Evolutionary conservation across 805 yeast genomes (phyloP).

Genomic region (Wickerhamiella allomyrinae): DNA sequence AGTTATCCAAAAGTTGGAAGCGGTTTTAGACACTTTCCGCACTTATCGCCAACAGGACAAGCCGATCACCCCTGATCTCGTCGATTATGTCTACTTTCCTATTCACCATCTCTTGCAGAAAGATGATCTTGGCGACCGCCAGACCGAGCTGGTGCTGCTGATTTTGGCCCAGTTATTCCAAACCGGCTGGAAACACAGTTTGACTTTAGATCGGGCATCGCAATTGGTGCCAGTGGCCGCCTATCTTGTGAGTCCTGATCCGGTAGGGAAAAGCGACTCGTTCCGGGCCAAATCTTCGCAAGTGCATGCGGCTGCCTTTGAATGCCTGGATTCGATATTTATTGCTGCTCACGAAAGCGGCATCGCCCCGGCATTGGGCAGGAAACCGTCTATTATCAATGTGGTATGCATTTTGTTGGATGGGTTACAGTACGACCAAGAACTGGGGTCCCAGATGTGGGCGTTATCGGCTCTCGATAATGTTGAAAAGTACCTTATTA

Average conservation of each 20-base stretch:
- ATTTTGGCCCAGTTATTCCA: constrained; percentile 32
- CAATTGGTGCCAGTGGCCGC: constrained; percentile 17
- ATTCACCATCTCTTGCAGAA: constrained; percentile 39
- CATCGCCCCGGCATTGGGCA: constrained; percentile 7
- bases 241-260: constrained; percentile 17
- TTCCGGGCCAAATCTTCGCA: constrained; percentile 13
- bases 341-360: constrained; percentile 9
- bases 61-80: constrained; percentile 21
- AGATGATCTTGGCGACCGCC: constrained; percentile 31
- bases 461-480: constrained; percentile 12
- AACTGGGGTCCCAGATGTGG: constrained; percentile 13
- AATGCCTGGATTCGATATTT: constrained; percentile 15
- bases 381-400: constrained; percentile 17
- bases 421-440: constrained; percentile 11
- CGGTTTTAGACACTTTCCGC: neutral
- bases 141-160: constrained; percentile 33
- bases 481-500: constrained; percentile 3
- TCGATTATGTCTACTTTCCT: constrained; percentile 52
- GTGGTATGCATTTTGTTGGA: constrained; percentile 11
- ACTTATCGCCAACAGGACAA: neutral
- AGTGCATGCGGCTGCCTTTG: constrained; percentile 19
- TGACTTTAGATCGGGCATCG: constrained; percentile 15
- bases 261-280: constrained; percentile 7
- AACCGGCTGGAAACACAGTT: constrained; percentile 9
- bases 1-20: constrained; percentile 2